Percentiles rank a stretch among this genome's conserved stretches.
Conservation (phyloP, 2,329 filamentous ascomycete species). For the Colletotrichum caudatum region DNA sequence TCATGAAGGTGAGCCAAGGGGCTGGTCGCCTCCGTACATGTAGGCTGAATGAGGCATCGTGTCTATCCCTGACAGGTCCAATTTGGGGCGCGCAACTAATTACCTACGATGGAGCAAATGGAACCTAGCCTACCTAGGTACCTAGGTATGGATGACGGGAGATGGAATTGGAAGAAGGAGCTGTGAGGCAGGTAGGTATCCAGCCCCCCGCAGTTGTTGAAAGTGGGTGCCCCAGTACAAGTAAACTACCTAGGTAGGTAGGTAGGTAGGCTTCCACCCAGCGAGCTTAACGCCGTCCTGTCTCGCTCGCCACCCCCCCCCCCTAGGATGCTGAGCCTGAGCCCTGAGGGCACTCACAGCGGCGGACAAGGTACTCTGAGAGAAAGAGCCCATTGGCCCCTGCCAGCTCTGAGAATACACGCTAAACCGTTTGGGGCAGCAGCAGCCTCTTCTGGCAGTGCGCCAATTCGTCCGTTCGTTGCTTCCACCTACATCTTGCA, state of each 20-base stretch:
- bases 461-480: constrained; percentile 43
- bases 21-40: constrained; percentile 5
- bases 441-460: constrained; percentile 39
- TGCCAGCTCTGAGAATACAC: constrained; percentile 23
- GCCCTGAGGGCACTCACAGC: not conserved
- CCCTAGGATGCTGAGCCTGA: not conserved
- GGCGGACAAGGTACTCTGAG: constrained; percentile 21
- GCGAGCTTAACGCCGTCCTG: constrained; percentile 13
- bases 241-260: not conserved
- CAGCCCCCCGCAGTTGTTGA: constrained; percentile 31
- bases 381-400: constrained; percentile 35
- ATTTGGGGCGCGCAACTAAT: constrained; percentile 13
- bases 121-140: not conserved
- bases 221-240: constrained; percentile 3
- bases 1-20: constrained; percentile 24
- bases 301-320: constrained; percentile 1
- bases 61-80: constrained; percentile 40
- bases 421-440: constrained; percentile 36
- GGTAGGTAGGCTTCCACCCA: not conserved
- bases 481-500: constrained; percentile 40
- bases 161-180: constrained; percentile 13
- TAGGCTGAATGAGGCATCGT: constrained; percentile 22
- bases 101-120: not conserved
- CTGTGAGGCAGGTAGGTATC: constrained; percentile 22
- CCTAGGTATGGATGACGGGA: not conserved